phyloP scores from a whole-genome alignment of 1,284 basidiomycete species.

The Lignosus rhinocerotis region DNA sequence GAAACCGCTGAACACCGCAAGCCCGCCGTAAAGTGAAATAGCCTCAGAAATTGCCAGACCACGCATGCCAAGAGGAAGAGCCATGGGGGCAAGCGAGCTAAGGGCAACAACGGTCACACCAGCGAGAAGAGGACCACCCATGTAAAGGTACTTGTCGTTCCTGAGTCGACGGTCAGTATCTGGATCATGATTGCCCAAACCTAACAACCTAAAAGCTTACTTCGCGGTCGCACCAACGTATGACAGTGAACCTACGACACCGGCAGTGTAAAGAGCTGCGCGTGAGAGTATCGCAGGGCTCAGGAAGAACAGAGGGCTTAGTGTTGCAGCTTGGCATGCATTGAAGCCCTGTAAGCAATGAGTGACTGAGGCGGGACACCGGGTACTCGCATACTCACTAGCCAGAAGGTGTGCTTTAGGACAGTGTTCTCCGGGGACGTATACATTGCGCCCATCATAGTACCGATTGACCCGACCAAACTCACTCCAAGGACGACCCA shows the following conservation, averaged over 20 bases:
- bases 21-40: conserved; percentile 82
- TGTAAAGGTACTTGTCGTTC: conserved; percentile 83
- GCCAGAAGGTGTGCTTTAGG: conserved; percentile 78
- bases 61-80: conserved; percentile 79
- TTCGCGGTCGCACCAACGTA: conserved; percentile 90
- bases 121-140: conserved; percentile 83
- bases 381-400: conserved; percentile 46
- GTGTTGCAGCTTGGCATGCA: conserved; percentile 81
- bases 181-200: neutral
- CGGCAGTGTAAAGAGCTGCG: conserved; percentile 87
- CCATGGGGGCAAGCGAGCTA: conserved; percentile 84
- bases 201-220: conserved; percentile 38
- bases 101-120: conserved; percentile 87
- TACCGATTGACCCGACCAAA: conserved; percentile 74
- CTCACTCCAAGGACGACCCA: conserved; percentile 87
- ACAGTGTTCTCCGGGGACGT: conserved; percentile 73
- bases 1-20: conserved; percentile 87
- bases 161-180: conserved; percentile 35
- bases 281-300: conserved; percentile 86
- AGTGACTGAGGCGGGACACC: neutral
- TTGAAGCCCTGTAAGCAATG: conserved; percentile 69
- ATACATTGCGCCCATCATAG: conserved; percentile 78
- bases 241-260: conserved; percentile 80
- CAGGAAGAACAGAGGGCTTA: conserved; percentile 84
- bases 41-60: conserved; percentile 77